These are phyloP conservation scores for Vararia minispora DNA, from an alignment of 768 basidiomycete genomes.

Conservation along the genomic window DNA sequence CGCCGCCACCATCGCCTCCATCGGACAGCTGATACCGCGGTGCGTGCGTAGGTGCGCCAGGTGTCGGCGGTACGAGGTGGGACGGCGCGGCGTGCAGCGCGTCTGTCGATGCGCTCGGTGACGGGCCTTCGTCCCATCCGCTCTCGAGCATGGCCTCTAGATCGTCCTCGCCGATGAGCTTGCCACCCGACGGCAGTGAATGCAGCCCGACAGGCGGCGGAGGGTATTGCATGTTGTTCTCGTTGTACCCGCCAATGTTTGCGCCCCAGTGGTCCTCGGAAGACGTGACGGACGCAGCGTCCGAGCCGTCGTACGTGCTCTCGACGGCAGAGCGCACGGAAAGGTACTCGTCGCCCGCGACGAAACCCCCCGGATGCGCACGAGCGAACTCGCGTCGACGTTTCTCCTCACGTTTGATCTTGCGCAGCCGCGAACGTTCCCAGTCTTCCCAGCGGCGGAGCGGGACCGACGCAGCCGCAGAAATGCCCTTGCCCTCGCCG, in stretches of 20 bases:
- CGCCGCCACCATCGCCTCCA: conserved; percentile 28
- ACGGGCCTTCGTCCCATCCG: conserved; percentile 72
- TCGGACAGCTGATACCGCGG: conserved; percentile 58
- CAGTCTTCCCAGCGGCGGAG: conserved; percentile 99
- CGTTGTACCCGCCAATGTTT: conserved; percentile 95
- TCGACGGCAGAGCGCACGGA: conserved; percentile 38
- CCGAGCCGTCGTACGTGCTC: conserved; percentile 64
- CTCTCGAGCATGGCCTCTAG: conserved; percentile 87
- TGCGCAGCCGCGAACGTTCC: conserved; percentile 91
- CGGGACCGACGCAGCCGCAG: conserved; percentile 58
- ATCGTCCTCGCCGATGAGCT: conserved; percentile 57
- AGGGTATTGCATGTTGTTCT: conserved; percentile 65
- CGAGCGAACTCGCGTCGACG: conserved; percentile 76
- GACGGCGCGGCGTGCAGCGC: conserved; percentile 22
- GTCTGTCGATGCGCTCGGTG: conserved; percentile 30
- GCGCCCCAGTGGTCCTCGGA: conserved; percentile 94
- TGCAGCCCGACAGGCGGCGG: conserved; percentile 75
- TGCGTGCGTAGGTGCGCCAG: conserved; percentile 24
- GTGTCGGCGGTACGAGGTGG: conserved; percentile 6
- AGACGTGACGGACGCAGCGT: conserved; percentile 69
- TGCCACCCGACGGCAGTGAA: conserved; percentile 26
- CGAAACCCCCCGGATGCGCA: conserved; percentile 56
- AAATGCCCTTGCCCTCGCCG: conserved; percentile 45
- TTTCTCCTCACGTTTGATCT: conserved; percentile 78
- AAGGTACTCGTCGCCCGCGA: conserved; percentile 51